A percentile compares a stretch with the other conserved stretches of the same genome.
Conservation (phyloP, 2,329 filamentous ascomycete species). For the Sordariomycetes sp. region DNA sequence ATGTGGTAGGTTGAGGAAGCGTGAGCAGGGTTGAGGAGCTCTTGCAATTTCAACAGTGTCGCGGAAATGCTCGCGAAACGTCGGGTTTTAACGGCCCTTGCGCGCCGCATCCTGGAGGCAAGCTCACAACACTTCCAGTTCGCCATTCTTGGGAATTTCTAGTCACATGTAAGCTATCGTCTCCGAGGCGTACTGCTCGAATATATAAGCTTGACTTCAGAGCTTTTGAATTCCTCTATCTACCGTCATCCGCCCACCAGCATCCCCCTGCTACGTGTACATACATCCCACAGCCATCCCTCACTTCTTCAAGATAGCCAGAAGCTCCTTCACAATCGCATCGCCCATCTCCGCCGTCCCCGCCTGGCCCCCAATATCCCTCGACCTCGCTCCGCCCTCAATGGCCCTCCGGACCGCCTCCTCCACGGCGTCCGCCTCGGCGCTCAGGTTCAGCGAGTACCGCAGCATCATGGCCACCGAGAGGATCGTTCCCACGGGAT, state of each 20-base stretch:
- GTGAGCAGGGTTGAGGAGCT: not conserved
- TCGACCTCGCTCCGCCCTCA: constrained; percentile 67
- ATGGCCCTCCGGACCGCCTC: constrained; percentile 70
- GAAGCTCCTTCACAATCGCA: constrained; percentile 62
- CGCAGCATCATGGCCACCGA: constrained; percentile 93
- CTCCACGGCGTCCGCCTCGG: constrained; percentile 71
- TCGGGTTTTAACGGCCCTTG: too few relatives aligned
- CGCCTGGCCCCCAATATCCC: constrained; percentile 71
- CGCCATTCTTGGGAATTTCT: too few relatives aligned
- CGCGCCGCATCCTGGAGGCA: too few relatives aligned
- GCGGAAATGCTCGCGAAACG: too few relatives aligned
- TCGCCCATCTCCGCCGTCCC: constrained; percentile 69
- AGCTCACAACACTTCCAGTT: too few relatives aligned
- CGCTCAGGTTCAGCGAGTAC: constrained; percentile 74
- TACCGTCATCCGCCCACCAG: not conserved
- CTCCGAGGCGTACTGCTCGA: too few relatives aligned
- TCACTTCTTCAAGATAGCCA: constrained; percentile 47
- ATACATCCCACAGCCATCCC: not conserved
- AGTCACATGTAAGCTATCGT: too few relatives aligned
- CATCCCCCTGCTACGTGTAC: not conserved
- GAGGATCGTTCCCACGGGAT: constrained; percentile 79
- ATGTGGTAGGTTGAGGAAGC: not conserved
- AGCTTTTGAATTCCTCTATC: not conserved
- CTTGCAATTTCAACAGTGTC: too few relatives aligned
- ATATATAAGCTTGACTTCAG: not conserved